Evolutionary conservation across 169 alveolate species (phyloP), one percentile per base, ranked within the genome.

Genomic region (Plasmodium relictum): DNA sequence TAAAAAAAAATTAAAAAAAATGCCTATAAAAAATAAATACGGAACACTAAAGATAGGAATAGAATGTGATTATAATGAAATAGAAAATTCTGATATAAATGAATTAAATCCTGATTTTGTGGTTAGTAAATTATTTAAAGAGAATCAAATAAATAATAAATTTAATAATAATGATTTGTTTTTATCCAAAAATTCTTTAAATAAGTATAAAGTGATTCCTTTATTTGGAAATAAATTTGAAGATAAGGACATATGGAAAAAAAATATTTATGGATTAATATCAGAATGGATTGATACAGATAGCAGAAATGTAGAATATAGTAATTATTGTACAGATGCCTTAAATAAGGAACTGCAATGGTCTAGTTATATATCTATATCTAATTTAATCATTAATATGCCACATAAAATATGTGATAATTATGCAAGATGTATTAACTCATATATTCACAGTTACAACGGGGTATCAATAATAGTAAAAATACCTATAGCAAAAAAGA

Each of bases 201-300:
- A 69, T 26, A 9, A n/a, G 16, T 86, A 86, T 61, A 24, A 86
- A 63, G 87, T 86, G 5, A 65, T 26, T 6, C 92, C 92, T 18
- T 42, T 86, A 41, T 86, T 86, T 71, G 92, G 92, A 16, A 18
- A 66, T 39, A 71, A 70, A 69, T 45, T 70, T 44, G 88, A 86
- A 22, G 92, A 86, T 37, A 71, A 10, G 20, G 70, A 70, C 18
- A 86, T 70, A n/a, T 70, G 86, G 92, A 48, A 71, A 61, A 20
- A 50, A 63, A 70, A 86, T 18, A 86, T 86, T 10, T 86, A 86
- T 42, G 92, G 92, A 31, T 8, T 45, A 39, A 86, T 73, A 39
- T 86, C 92, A 0, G 65, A 70, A 1, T 86, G 92, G 92, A 71
- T 86, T 20, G 74, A 86, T 20, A 44, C 92, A n/a, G 92, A 86